Evolutionary conservation across 148 eudicot genomes (phyloP).

Genomic region (Beta vulgaris): DNA sequence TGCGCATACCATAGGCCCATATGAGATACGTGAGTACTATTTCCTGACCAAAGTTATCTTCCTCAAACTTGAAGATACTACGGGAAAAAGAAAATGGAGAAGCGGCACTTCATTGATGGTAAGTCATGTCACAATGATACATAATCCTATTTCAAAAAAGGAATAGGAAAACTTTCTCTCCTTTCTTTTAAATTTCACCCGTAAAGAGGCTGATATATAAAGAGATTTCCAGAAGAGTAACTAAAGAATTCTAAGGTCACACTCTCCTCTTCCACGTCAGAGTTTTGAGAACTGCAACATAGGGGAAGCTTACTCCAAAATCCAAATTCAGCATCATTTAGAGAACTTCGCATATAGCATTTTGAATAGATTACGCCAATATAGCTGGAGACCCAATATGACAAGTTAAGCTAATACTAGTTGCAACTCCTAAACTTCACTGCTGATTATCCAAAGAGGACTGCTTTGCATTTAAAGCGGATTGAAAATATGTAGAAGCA

Average conservation of each 20-base stretch:
- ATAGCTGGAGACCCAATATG: background rate
- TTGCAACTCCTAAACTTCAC: background rate
- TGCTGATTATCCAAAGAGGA: no score
- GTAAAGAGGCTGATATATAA: background rate
- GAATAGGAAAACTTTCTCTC: background rate
- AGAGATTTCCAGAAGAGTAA: background rate
- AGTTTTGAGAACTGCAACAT: background rate
- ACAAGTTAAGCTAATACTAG: background rate
- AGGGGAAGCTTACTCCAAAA: background rate
- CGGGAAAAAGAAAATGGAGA: background rate
- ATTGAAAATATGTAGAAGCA: no score
- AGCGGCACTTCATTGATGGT: background rate
- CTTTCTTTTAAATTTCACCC: background rate
- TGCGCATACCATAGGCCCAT: background rate
- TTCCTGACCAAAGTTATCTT: background rate
- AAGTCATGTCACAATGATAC: background rate
- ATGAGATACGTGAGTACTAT: background rate
- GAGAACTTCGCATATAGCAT: background rate
- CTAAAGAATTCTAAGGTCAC: no score
- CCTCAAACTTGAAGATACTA: background rate
- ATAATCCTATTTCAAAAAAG: background rate
- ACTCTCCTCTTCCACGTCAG: background rate
- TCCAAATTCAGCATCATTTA: background rate
- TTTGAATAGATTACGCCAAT: background rate
- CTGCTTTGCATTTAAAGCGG: no score